phyloP scores from a whole-genome alignment of 805 yeast species.

The Kluyveromyces nonfermentans region DNA sequence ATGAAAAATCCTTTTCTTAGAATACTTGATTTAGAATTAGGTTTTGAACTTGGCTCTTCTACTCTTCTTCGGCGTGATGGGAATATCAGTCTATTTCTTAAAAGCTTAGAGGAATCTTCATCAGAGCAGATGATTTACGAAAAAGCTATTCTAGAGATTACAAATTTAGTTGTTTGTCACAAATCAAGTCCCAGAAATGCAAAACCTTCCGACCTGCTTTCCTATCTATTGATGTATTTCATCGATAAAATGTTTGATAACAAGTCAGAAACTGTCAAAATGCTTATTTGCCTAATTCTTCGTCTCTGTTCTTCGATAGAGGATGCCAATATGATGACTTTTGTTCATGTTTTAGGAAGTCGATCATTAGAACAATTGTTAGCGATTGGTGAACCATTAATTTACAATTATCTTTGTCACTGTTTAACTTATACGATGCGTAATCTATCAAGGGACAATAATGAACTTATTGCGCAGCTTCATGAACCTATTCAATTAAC shows the following conservation, averaged over 20 bases:
- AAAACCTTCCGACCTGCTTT: not conserved
- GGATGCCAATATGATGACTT: not conserved
- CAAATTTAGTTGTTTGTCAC: not conserved
- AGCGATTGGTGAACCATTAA: slow-evolving; percentile 3
- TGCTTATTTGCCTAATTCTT: not conserved
- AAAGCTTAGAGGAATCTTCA: not conserved
- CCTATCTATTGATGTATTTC: not conserved
- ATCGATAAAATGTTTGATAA: not conserved
- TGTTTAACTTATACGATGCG: slow-evolving; percentile 6
- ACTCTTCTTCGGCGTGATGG: not conserved
- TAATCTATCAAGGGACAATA: not conserved
- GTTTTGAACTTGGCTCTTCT: not conserved
- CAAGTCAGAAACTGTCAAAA: not conserved
- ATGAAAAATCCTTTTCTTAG: not conserved
- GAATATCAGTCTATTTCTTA: not conserved
- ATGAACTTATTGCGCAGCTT: not conserved
- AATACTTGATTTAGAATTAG: not conserved
- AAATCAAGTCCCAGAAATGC: not conserved
- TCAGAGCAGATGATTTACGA: not conserved
- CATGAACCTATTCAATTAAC: not conserved
- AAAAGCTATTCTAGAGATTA: not conserved
- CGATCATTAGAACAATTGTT: not conserved
- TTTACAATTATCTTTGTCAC: not conserved
- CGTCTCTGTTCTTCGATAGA: not conserved
- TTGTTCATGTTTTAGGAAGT: not conserved